Evolutionary conservation across 148 eudicot genomes (phyloP), one percentile per base, ranked within the genome.

Genomic region (Arctostaphylos glauca): DNA sequence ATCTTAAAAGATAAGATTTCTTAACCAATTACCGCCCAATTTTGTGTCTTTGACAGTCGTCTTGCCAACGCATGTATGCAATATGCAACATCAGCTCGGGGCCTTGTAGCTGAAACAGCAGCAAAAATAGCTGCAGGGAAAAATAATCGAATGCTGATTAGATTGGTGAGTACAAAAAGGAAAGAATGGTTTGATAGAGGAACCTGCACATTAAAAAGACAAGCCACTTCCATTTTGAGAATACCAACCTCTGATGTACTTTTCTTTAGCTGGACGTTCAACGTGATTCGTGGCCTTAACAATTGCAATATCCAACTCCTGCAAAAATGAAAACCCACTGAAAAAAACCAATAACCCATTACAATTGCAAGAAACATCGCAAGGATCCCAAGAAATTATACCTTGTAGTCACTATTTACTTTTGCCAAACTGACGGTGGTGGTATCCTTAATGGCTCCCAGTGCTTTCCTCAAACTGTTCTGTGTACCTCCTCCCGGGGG

Each of bases 81-180:
- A 84, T 96, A 96, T 4, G 95, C 99, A 81, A 94, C 97, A 86
- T 96, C 99, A 84, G 99, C 99, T 54, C 97, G 93, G 76, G 99
- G 98, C 81, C 97, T 84, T 68, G 92, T 89, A 81, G 98, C 98
- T 14, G 98, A 96, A 81, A 96, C 81, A 41, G 97, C 94, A 76
- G 91, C 91, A 86, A 94, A 94, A 68, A 96, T 90, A 60, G 98
- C 99, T 96, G 92, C 87, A 88, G 55, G 78, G 43, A 47, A 4
- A 49, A 84, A 80, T 52, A 43, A 84, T 55, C 72, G 62, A 72
- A 70, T n/a, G 74, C 74, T 43, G 48, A 43, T 38, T 70, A 70
- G 38, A 14, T 70, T 5, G 48, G 74, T 43, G 0, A 70, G 47
- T 2, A 38, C 74, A 70, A 3, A 43, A 43, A 41, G 52, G 71